Conservation (phyloP, 1,284 basidiomycete genomes). For the Tremellales sp. region DNA sequence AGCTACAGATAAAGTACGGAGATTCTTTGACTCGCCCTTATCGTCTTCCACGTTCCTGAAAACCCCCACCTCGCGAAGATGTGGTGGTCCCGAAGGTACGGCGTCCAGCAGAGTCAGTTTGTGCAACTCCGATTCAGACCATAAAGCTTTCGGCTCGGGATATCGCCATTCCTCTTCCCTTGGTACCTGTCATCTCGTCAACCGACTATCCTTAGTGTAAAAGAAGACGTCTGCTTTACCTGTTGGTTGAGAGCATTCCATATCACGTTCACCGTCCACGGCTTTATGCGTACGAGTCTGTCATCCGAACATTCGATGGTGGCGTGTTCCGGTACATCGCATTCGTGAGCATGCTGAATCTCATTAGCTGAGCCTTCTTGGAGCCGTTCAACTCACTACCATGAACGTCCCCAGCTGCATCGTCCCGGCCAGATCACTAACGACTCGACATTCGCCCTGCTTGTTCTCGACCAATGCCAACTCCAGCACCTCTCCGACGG, state of each 20-base stretch:
- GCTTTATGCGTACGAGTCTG: slow-evolving; percentile 60
- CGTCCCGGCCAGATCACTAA: slow-evolving; percentile 60
- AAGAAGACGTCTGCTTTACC: slow-evolving; percentile 51
- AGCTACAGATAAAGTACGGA: not conserved
- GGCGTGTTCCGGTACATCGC: too few relatives aligned
- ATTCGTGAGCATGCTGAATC: too few relatives aligned
- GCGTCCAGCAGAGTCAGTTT: slow-evolving; percentile 62
- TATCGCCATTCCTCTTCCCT: slow-evolving; percentile 56
- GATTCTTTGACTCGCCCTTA: not conserved
- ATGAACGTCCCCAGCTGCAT: slow-evolving; percentile 14
- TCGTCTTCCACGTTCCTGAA: slow-evolving; percentile 23
- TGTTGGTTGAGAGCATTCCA: slow-evolving; percentile 88
- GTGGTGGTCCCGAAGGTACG: slow-evolving; percentile 29
- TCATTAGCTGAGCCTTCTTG: not conserved
- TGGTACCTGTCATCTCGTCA: slow-evolving; percentile 54
- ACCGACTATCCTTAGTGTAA: slow-evolving; percentile 15
- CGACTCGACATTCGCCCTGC: slow-evolving; percentile 60
- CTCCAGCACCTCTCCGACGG: slow-evolving; percentile 64
- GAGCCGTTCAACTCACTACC: not conserved
- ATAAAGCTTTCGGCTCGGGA: slow-evolving; percentile 68
- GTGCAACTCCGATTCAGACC: slow-evolving; percentile 63
- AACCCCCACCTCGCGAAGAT: slow-evolving; percentile 43
- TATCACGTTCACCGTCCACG: slow-evolving; percentile 72
- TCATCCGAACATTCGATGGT: too few relatives aligned
- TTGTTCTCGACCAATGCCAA: slow-evolving; percentile 63